Evolutionary conservation across 371 early-diverging fungal species (phyloP), one percentile per base, ranked within the genome.

Genomic region (Haplosporangium sp.): DNA sequence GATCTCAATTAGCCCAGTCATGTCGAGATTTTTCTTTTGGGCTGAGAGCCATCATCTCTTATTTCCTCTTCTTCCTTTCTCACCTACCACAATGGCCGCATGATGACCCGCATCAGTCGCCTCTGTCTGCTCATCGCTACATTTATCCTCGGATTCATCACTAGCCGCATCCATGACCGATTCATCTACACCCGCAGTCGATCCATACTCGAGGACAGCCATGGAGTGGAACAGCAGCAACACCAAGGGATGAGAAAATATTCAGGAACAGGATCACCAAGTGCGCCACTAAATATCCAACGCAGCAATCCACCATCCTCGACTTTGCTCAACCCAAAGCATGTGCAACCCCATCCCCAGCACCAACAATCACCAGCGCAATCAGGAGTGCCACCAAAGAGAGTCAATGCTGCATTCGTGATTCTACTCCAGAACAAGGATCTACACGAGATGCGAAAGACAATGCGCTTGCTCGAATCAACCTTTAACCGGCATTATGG

Each of bases 401-500:
- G 41, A 10, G 64, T 58, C 36, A 79, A 79, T 55, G 80, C 80
- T 38, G 80, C 73, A 7, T 79, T 87, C 73, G 93, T 92, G 10
- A 83, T 92, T 10, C 82, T 94, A 20, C 88, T 91, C 6, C 84
- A 94, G 60, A 96, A 98, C 82, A 66, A 81, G 8, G 98, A 98
- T 48, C 64, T 95, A 55, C 76, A 91, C 43, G 91, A 88, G 5
- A 87, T 97, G 67, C 76, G 82, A 14, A 81, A 77, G 45, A 87
- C 95, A 0, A 87, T 99, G 69, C 80, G 82, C n/a, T 88, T 92
- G 69, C 83, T 97, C 23, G 96, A 98, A 74, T 83, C 88, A 23
- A 86, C 90, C 29, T 98, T 97, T 80, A 99, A 99, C 74, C 80
- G 73, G 36, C 87, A 89, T 41, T 95, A 87, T 82, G 80, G 87